A percentile compares a stretch with the other conserved stretches of the same genome.
Evolutionary conservation across 2,329 filamentous ascomycete species (phyloP).

Genomic region (Blastomyces emzantsi): DNA sequence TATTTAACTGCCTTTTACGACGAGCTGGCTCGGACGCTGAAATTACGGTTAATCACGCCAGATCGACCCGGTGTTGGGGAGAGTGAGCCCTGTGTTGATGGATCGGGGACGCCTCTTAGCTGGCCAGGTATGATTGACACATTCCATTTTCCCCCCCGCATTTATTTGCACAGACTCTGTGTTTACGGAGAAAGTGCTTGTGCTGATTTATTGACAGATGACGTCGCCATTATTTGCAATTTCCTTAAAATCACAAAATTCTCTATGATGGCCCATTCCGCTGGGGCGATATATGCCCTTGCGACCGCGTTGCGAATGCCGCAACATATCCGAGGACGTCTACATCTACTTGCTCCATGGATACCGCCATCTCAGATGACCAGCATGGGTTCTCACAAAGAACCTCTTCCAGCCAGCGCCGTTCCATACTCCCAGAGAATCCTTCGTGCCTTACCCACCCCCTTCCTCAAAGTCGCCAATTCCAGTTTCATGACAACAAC

Average conservation of each 20-base stretch:
- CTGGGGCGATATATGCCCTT: constrained; percentile 94
- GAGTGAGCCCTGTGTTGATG: constrained; percentile 75
- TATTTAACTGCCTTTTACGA: constrained; percentile 98
- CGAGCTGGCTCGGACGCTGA: constrained; percentile 80
- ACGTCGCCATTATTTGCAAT: constrained; percentile 91
- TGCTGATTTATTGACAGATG: constrained; percentile 41
- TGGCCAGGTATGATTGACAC: constrained; percentile 67
- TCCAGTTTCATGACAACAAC: constrained; percentile 91
- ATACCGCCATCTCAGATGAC: constrained; percentile 93
- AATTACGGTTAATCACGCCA: constrained; percentile 81
- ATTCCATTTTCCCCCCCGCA: not conserved
- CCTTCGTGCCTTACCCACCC: constrained; percentile 77
- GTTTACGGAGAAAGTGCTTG: constrained; percentile 31
- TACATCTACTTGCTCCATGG: constrained; percentile 92
- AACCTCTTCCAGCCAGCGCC: constrained; percentile 64
- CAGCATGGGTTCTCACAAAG: constrained; percentile 63
- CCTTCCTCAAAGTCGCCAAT: constrained; percentile 88
- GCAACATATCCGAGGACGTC: constrained; percentile 85
- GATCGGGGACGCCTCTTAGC: constrained; percentile 73
- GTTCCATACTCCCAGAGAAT: constrained; percentile 89
- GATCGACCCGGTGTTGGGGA: constrained; percentile 91
- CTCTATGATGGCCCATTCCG: constrained; percentile 90
- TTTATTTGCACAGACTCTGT: constrained; percentile 21
- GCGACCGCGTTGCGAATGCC: constrained; percentile 93
- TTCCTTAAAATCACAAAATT: constrained; percentile 89